Conservation (phyloP, 208 protist species). For the Trichomonas vaginalis region DNA sequence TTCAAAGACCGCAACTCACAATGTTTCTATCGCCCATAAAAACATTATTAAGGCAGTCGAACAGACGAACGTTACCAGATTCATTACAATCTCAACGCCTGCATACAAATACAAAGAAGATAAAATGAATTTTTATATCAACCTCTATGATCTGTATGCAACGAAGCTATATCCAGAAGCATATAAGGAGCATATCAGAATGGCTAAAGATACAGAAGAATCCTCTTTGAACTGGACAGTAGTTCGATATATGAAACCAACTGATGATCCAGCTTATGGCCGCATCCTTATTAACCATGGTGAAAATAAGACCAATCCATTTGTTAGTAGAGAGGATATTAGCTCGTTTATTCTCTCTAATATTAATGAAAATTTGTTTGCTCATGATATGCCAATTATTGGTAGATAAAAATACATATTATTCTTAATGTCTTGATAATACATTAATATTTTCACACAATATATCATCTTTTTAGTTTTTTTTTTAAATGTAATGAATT, state of each 20-base stretch:
- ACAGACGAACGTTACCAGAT: not conserved
- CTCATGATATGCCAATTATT: not conserved
- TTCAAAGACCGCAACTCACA: not conserved
- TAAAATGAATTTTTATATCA: not conserved
- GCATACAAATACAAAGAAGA: not conserved
- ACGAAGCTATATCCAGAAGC: not conserved
- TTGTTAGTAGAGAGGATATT: not conserved
- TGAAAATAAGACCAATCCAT: not conserved
- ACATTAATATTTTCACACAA: no score
- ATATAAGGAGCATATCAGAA: not conserved
- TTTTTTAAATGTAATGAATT: no score
- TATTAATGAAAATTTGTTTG: not conserved
- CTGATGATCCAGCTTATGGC: not conserved
- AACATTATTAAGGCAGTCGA: not conserved
- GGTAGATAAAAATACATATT: not conserved
- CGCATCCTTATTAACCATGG: not conserved
- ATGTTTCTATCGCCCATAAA: not conserved
- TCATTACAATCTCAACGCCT: not conserved
- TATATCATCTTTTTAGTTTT: no score
- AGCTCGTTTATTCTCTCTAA: not conserved
- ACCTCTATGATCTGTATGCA: not conserved
- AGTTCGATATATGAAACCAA: not conserved
- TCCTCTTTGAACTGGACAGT: not conserved
- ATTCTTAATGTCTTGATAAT: not conserved
- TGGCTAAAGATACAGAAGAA: not conserved